phyloP scores from a whole-genome alignment of 768 basidiomycete genomes.

The Pleurotus citrinopileatus region DNA sequence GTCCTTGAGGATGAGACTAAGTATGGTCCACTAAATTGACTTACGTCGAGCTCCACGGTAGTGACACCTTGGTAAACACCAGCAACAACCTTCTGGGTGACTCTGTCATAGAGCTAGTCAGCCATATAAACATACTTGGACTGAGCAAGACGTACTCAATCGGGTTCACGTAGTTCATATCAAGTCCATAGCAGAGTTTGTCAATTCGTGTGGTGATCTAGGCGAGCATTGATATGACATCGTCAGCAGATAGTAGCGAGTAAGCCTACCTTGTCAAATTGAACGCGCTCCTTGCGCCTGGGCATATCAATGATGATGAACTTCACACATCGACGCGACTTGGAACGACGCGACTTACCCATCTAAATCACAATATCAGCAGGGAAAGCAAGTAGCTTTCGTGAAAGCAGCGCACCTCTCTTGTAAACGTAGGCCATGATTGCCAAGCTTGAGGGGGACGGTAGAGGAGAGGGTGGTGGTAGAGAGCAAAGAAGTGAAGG shows the following conservation, averaged over 20 bases:
- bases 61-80: slow-evolving; percentile 96
- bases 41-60: slow-evolving; percentile 93
- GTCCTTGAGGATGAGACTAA: neutral
- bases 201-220: slow-evolving; percentile 86
- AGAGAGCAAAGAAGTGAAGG: neutral
- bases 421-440: slow-evolving; percentile 30
- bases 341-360: slow-evolving; percentile 38
- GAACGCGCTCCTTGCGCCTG: slow-evolving; percentile 87
- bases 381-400: neutral
- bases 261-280: slow-evolving; percentile 81
- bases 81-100: slow-evolving; percentile 88
- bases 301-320: slow-evolving; percentile 16
- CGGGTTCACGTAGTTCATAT: slow-evolving; percentile 87
- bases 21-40: slow-evolving; percentile 25
- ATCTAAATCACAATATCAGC: slow-evolving; percentile 29
- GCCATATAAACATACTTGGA: neutral
- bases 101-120: slow-evolving; percentile 39
- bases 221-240: slow-evolving; percentile 11
- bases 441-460: neutral
- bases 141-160: slow-evolving; percentile 62
- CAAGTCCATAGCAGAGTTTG: slow-evolving; percentile 95
- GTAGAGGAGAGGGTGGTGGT: neutral
- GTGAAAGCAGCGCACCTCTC: slow-evolving; percentile 25
- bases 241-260: slow-evolving; percentile 12
- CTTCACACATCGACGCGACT: slow-evolving; percentile 26